phyloP scores from a whole-genome alignment of 805 yeast genomes.

The Nadsonia fulvescens region DNA sequence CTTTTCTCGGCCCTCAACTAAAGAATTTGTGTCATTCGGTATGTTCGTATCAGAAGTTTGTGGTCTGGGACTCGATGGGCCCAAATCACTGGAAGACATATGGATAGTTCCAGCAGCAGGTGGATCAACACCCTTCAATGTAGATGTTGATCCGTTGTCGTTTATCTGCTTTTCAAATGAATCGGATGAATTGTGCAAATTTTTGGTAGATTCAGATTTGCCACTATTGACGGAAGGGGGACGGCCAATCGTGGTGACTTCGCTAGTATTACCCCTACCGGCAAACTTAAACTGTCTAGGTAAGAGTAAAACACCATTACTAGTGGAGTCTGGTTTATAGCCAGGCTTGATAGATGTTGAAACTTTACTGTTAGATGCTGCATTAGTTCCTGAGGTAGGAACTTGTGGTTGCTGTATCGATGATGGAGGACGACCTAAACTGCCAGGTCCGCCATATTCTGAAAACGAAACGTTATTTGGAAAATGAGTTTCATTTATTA shows the following conservation, averaged over 20 bases:
- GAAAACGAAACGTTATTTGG: slow-evolving; percentile 1
- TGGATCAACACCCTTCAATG: neutral
- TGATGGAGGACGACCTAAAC: neutral
- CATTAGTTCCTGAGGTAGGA: slow-evolving; percentile 1
- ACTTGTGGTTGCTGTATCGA: slow-evolving; percentile 1
- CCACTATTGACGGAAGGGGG: neutral
- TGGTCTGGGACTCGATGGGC: too few relatives aligned
- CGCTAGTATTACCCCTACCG: slow-evolving; percentile 4
- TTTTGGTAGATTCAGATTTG: neutral
- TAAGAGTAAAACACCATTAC: slow-evolving; percentile 14
- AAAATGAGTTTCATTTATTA: too few relatives aligned
- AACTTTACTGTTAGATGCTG: slow-evolving; percentile 4
- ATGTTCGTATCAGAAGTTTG: too few relatives aligned
- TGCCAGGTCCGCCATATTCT: slow-evolving; percentile 3
- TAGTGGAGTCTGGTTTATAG: slow-evolving; percentile 5
- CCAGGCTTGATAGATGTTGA: slow-evolving; percentile 5
- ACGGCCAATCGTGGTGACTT: slow-evolving; percentile 2
- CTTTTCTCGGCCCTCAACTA: too few relatives aligned
- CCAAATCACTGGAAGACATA: too few relatives aligned
- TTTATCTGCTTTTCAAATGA: slow-evolving; percentile 2
- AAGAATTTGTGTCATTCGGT: too few relatives aligned
- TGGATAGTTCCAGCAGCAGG: neutral
- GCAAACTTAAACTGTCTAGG: slow-evolving; percentile 15
- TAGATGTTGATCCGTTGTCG: neutral
- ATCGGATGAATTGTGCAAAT: too few relatives aligned